Base-by-base conservation (phyloP, 768 basidiomycete genomes). In the Hypholoma fasciculare region DNA sequence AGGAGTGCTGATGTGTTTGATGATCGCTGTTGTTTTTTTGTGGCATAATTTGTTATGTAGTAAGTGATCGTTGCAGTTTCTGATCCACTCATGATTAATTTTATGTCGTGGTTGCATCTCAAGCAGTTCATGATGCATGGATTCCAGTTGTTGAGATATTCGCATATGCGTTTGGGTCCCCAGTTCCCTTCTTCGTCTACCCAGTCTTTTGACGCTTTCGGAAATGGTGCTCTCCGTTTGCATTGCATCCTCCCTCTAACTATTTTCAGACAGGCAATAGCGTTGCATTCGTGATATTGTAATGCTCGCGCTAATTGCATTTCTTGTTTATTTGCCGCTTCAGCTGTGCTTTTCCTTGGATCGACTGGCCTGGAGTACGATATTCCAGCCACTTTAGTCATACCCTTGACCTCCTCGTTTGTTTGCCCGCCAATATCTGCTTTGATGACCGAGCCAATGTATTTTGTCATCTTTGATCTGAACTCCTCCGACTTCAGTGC, bases 1-100 rank as follows among this genome's bases (percentile, higher is more conserved):
- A 81, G 23, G 0, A 82, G 19, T 1, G 80, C 78, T 0, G 77
- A 74, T 3, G 65, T 39, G 48, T 82, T 82, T 27, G 63, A 69
- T 0, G 67, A 61, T 9, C 62, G 59, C 7, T 54, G 47, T 50
- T 80, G 77, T 42, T 76, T 77, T 60, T 83, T 83, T 0, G 73
- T 68, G 0, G 71, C 63, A 54, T 82, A 82, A 0, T 54, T 61
- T 0, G 75, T 72, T 1, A 75, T 67, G 47, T 83, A 83, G 50
- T 64, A 77, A 0, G 71, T 63, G 0, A 77, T 58, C 3, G 70
- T 63, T 23, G 65, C 68, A 0, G 76, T 79, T 0, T 76, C 74
- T 0, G 6, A 19, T 0, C 71, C 73, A 52, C 72, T 73, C 3
- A 70, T 66, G 0, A 82, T 52, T 0, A 80, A 50, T 51, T 82